phyloP scores from a whole-genome alignment of 441 rosid genomes.

The Jatropha multifida region DNA sequence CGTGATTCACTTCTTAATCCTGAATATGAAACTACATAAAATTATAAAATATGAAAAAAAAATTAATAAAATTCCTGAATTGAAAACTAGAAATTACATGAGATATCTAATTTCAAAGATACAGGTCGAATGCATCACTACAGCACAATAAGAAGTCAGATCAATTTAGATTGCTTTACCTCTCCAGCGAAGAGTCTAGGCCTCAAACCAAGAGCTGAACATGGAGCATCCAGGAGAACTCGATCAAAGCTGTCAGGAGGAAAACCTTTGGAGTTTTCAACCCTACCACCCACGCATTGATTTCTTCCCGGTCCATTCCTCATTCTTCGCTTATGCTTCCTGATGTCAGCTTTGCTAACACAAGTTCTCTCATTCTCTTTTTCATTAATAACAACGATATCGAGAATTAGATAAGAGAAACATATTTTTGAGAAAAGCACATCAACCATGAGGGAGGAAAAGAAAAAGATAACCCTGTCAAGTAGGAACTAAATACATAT shows the following conservation, averaged over 20 bases:
- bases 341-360: constrained; percentile 62
- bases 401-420: constrained; percentile 30
- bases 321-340: constrained; percentile 70
- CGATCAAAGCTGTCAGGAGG: constrained; percentile 81
- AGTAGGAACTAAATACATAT: neutral
- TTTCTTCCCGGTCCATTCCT: constrained; percentile 93
- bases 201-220: constrained; percentile 98
- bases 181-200: constrained; percentile 86
- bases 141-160: constrained; percentile 4
- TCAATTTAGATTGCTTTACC: constrained; percentile 43
- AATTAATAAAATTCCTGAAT: neutral
- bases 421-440: constrained; percentile 9
- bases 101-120: neutral
- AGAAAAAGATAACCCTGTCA: constrained; percentile 8
- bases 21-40: neutral
- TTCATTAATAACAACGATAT: constrained; percentile 55
- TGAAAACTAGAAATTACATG: neutral
- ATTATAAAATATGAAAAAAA: neutral
- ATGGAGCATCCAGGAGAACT: constrained; percentile 95
- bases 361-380: constrained; percentile 50
- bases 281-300: constrained; percentile 73
- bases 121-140: neutral
- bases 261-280: constrained; percentile 79
- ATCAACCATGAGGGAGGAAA: neutral
- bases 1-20: neutral